A percentile compares a stretch with the other conserved stretches of the same genome.
Conservation (phyloP, 208 protist genomes). For the Acanthamoeba royreba region DNA sequence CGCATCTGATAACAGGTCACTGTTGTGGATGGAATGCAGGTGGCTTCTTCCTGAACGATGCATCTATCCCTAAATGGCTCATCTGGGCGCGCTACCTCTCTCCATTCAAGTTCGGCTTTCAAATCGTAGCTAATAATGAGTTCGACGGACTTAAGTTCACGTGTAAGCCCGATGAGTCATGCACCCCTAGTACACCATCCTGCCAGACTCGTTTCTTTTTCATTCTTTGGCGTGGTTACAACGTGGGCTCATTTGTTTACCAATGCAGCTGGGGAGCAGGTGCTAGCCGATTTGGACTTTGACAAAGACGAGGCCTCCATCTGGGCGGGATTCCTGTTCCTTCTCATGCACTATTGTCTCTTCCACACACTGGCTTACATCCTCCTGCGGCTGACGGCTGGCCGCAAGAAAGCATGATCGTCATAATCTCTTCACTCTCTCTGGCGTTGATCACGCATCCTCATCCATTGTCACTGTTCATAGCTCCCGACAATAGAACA, state of each 20-base stretch:
- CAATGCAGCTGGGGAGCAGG: not conserved
- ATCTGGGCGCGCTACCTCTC: not conserved
- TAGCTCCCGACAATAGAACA: too few relatives aligned
- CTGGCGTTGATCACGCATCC: too few relatives aligned
- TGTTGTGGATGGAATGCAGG: not conserved
- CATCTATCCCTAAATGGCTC: not conserved
- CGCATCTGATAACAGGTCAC: not conserved
- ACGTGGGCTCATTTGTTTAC: not conserved
- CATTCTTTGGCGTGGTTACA: not conserved
- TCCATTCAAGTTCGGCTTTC: not conserved
- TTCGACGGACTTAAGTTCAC: conserved; percentile 1
- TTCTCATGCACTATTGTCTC: not conserved
- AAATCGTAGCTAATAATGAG: not conserved
- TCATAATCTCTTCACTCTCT: too few relatives aligned
- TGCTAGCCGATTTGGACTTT: not conserved
- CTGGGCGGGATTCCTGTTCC: not conserved
- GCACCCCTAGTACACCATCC: not conserved
- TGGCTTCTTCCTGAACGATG: conserved; percentile 14
- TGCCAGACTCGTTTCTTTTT: not conserved
- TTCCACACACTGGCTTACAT: not conserved
- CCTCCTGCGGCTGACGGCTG: not conserved
- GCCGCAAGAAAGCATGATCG: not conserved
- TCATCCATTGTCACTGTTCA: too few relatives aligned
- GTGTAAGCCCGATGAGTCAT: not conserved
- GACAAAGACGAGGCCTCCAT: not conserved